A percentile compares a stretch with the other conserved stretches of the same genome.
Conservation (phyloP, 441 rosid species). For the Populus tomentosa region DNA sequence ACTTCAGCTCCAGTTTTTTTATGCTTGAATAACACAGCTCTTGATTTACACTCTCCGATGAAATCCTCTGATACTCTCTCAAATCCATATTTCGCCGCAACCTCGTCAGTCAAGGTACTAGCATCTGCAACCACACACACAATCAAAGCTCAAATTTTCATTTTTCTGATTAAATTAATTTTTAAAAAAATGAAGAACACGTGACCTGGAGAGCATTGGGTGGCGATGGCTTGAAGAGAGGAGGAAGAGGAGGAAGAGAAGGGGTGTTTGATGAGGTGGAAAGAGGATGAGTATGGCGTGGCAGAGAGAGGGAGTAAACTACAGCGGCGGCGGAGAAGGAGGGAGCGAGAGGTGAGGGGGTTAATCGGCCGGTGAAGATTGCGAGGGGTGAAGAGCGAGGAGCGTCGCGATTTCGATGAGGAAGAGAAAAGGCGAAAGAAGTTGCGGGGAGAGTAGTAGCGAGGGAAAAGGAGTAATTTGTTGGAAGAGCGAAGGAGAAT, state of each 20-base stretch:
- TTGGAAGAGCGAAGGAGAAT: conserved; percentile 52
- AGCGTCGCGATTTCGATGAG: conserved; percentile 8
- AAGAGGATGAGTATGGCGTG: conserved; percentile 23
- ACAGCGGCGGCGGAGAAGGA: conserved; percentile 28
- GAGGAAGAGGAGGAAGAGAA: conserved; percentile 53
- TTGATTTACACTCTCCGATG: conserved; percentile 83
- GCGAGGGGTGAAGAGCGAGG: conserved; percentile 7
- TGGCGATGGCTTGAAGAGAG: conserved; percentile 52
- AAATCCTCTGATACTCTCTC: conserved; percentile 69
- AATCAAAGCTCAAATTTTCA: background rate
- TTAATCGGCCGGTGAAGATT: conserved; percentile 25
- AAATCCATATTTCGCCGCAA: conserved; percentile 69
- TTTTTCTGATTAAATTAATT: background rate
- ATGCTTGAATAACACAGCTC: conserved; percentile 68
- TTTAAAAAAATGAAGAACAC: background rate
- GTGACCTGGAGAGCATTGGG: conserved; percentile 52
- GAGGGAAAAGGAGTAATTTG: conserved; percentile 22
- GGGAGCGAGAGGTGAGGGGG: conserved; percentile 27
- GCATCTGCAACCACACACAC: conserved; percentile 30
- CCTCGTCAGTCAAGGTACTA: conserved; percentile 47
- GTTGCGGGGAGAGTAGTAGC: conserved; percentile 44
- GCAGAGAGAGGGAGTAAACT: conserved; percentile 12
- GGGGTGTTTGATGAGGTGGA: conserved; percentile 26
- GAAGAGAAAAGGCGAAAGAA: conserved; percentile 48
- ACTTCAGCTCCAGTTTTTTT: conserved; percentile 83